Evolutionary conservation across 441 rosid species (phyloP).

Genomic region (Omphalea diandra): DNA sequence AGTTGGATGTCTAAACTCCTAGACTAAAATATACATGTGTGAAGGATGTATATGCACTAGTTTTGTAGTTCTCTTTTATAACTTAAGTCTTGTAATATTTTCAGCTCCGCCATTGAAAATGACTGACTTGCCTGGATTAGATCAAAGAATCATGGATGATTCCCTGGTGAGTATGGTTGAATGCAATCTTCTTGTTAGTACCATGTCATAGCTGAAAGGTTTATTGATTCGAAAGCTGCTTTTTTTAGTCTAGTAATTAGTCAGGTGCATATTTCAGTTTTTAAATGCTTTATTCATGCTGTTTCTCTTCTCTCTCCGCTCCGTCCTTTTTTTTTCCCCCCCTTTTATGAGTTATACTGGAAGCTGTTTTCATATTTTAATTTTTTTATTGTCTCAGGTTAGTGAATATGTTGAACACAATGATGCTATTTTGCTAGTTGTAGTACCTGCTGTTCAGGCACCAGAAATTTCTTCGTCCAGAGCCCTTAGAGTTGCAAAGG

Average conservation of each 20-base stretch:
- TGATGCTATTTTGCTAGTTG: slow-evolving; percentile 84
- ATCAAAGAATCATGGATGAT: slow-evolving; percentile 87
- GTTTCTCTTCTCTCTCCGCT: not conserved
- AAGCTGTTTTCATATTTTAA: slow-evolving; percentile 23
- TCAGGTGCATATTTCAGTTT: slow-evolving; percentile 7
- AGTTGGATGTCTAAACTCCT: not conserved
- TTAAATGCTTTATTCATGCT: slow-evolving; percentile 10
- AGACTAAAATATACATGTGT: not conserved
- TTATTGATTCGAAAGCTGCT: not conserved
- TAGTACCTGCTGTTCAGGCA: slow-evolving; percentile 80
- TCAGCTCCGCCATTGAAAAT: slow-evolving; percentile 91
- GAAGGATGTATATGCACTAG: not conserved
- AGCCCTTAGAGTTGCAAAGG: slow-evolving; percentile 89
- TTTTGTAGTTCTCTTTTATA: not conserved
- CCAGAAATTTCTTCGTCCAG: slow-evolving; percentile 84
- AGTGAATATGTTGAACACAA: slow-evolving; percentile 72
- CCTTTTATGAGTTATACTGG: slow-evolving; percentile 13
- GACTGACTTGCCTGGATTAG: slow-evolving; percentile 92
- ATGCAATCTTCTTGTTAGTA: slow-evolving; percentile 14
- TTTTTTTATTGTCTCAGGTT: slow-evolving; percentile 43
- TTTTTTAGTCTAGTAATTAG: not conserved
- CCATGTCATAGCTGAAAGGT: slow-evolving; percentile 16
- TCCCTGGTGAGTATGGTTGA: slow-evolving; percentile 58
- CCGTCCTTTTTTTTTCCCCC: not conserved
- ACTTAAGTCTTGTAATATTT: slow-evolving; percentile 7